Evolutionary conservation across 768 basidiomycete species (phyloP).

Genomic region (Podaxis sp.): DNA sequence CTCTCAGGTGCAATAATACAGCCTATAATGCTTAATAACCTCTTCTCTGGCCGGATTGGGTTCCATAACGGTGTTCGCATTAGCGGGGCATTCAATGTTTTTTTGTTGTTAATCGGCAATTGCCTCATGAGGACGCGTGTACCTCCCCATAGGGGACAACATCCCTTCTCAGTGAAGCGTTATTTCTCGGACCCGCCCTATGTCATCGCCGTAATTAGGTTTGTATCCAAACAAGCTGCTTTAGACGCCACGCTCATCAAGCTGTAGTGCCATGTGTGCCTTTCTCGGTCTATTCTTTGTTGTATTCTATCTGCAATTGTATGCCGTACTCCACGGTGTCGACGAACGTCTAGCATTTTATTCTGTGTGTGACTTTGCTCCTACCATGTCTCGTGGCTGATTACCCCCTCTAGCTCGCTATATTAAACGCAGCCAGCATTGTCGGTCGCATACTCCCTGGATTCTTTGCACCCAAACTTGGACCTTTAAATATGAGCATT

Average conservation of each 20-base stretch:
- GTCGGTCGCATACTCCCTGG: conserved; percentile 50
- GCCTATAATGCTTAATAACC: conserved; percentile 57
- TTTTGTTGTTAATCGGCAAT: conserved; percentile 31
- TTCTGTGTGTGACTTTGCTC: conserved; percentile 28
- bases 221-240: background rate
- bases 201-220: background rate
- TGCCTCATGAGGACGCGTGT: conserved; percentile 34
- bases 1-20: conserved; percentile 49
- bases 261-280: conserved; percentile 24
- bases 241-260: background rate
- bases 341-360: conserved; percentile 45
- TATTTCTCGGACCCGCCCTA: background rate
- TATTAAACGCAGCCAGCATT: conserved; percentile 51
- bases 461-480: conserved; percentile 37
- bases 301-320: conserved; percentile 50
- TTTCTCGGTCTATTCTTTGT: conserved; percentile 41
- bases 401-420: conserved; percentile 35
- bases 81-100: conserved; percentile 34
- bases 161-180: background rate
- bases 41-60: conserved; percentile 33
- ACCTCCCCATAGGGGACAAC: conserved; percentile 22
- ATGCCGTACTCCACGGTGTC: conserved; percentile 42
- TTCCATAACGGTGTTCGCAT: conserved; percentile 39
- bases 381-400: background rate
- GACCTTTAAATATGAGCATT: conserved; percentile 42